Evolutionary conservation across 2,329 filamentous ascomycete genomes (phyloP), one percentile per base, ranked within the genome.

Genomic region (Cordyceps farinosa): DNA sequence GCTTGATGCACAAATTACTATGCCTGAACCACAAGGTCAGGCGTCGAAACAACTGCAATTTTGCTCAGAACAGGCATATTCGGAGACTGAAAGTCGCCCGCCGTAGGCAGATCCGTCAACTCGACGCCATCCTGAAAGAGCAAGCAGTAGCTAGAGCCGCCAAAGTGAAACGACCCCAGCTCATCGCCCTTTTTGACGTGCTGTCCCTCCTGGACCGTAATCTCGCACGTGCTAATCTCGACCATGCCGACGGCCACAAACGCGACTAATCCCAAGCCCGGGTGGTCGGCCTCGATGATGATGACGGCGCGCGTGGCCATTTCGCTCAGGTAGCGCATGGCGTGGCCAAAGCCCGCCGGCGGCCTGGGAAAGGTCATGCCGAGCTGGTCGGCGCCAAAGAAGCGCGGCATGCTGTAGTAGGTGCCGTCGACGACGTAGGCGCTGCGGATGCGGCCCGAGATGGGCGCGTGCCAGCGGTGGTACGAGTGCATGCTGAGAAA

Each of bases 161-260:
- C 90, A 71, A 88, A 92, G 70, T 92, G 90, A 74, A 92, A 92
- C 88, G 91, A 91, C 48, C 90, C 90, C 45, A 87, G 79, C 76
- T 91, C 77, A 5, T 91, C 84, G 1, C 90, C 90, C 78, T 91
- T 92, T 59, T 79, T 78, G 17, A 92, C 70, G 59, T 81, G 80
- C 71, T 91, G 81, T 0, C 88, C 89, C 70, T 87, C 83, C 68
- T 80, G 80, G 11, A 90, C 87, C 0, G 85, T 89, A 55, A 90
- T 86, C 58, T 91, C 88, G 69, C 89, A 91, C 0, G 87, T 87
- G 64, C 84, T 88, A 13, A 92, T 89, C 74, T 93, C 90, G 48
- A 86, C 87, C 90, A 92, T 92, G 1, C 90, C 90, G 3, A 92
- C 82, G 1, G 84, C 86, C 13, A 92, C 77, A 66, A 92, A 89